Percentiles rank a stretch among this genome's conserved stretches.
Evolutionary conservation across 345 rosid species (phyloP).

Genomic region (Sonneratia alba): DNA sequence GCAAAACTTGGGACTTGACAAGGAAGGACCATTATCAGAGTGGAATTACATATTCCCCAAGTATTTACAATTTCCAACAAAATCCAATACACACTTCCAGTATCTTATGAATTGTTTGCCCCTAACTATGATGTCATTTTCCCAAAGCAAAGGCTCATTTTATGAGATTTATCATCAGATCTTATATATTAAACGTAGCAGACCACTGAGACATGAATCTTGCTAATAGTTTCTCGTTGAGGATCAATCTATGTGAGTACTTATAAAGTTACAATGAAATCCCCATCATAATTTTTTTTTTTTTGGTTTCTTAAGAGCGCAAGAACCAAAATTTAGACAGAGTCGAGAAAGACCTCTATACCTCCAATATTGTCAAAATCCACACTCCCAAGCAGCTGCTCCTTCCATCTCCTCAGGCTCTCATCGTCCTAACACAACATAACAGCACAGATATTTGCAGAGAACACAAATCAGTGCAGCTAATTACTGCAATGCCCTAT

Average conservation of each 20-base stretch:
- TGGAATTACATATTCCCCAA: no score
- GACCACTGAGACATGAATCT: neutral
- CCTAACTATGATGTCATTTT: neutral
- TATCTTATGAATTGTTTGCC: neutral
- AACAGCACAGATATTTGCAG: constrained; percentile 5
- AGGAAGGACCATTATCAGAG: no score
- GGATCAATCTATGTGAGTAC: no score
- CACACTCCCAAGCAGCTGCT: constrained; percentile 62
- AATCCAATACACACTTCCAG: neutral
- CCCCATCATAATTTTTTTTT: no score
- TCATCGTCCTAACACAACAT: constrained; percentile 52
- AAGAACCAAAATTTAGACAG: neutral
- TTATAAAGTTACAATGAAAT: no score
- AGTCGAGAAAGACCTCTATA: constrained; percentile 7
- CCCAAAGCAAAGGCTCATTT: neutral
- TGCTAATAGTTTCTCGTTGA: neutral
- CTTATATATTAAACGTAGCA: no score
- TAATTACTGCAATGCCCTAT: neutral
- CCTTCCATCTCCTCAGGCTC: constrained; percentile 72
- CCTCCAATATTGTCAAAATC: constrained; percentile 52
- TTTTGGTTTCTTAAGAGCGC: neutral
- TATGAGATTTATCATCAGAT: no score
- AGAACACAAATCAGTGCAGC: neutral
- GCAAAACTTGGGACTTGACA: no score
- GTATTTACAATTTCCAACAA: no score